Percentiles rank a stretch among this genome's conserved stretches.
Conservation (phyloP, 352 stramenopile genomes). For the Albugo laibachii region DNA sequence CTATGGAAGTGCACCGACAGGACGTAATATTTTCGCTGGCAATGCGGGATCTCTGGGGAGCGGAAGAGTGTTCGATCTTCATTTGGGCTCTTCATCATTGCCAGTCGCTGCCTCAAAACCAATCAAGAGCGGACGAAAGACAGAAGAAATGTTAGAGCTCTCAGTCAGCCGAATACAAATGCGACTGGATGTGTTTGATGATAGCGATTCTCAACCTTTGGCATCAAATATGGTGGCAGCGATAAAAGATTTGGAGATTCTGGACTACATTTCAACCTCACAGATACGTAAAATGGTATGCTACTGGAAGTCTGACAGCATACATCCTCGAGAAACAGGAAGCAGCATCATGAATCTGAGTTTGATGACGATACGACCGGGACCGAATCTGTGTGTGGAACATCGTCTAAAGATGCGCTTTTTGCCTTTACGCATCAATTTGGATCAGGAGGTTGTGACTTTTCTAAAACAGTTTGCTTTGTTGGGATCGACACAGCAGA, state of each 20-base stretch:
- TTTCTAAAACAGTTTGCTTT: slow-evolving; percentile 75
- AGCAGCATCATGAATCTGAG: slow-evolving; percentile 68
- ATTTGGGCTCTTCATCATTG: not conserved
- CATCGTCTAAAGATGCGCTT: slow-evolving; percentile 58
- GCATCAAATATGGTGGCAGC: slow-evolving; percentile 56
- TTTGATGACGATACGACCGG: slow-evolving; percentile 57
- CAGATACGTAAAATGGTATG: slow-evolving; percentile 81
- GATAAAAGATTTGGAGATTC: slow-evolving; percentile 58
- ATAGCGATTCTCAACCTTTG: slow-evolving; percentile 46
- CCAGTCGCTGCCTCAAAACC: slow-evolving; percentile 20
- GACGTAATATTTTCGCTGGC: slow-evolving; percentile 14
- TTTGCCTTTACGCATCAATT: slow-evolving; percentile 59
- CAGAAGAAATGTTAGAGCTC: slow-evolving; percentile 78
- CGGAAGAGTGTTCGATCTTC: slow-evolving; percentile 15
- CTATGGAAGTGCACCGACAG: not conserved
- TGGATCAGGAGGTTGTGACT: slow-evolving; percentile 75
- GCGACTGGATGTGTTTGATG: slow-evolving; percentile 68
- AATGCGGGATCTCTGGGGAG: too few relatives aligned
- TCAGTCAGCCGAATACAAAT: slow-evolving; percentile 60
- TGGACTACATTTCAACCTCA: slow-evolving; percentile 80
- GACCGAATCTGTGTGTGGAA: slow-evolving; percentile 60
- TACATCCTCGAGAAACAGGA: slow-evolving; percentile 61
- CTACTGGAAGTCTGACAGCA: slow-evolving; percentile 77
- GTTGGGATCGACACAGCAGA: slow-evolving; percentile 10
- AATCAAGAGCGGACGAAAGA: slow-evolving; percentile 63